phyloP scores from a whole-genome alignment of 257 asterid species.

The Solanum clarkiae region DNA sequence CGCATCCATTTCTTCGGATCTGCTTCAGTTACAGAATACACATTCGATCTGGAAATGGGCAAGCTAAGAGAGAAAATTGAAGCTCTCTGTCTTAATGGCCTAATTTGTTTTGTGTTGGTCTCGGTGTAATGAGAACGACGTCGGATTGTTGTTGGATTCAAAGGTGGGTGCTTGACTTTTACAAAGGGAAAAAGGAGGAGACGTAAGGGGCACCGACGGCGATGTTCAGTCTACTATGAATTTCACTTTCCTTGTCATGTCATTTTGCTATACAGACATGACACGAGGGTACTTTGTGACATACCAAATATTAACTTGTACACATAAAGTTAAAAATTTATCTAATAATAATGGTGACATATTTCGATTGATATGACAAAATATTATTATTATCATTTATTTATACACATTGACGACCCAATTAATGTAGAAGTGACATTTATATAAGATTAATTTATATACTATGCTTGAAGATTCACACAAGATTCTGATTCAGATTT shows the following conservation, averaged over 20 bases:
- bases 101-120: background rate
- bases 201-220: background rate
- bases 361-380: too few relatives aligned
- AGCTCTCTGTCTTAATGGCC: background rate
- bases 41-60: background rate
- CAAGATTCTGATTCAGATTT: too few relatives aligned
- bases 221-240: background rate
- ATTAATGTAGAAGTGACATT: too few relatives aligned
- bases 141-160: background rate
- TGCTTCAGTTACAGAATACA: background rate
- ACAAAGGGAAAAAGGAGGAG: background rate
- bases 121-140: background rate
- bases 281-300: background rate
- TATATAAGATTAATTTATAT: too few relatives aligned
- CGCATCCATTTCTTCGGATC: conserved; percentile 45
- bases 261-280: background rate
- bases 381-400: too few relatives aligned
- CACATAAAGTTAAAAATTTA: background rate
- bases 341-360: background rate
- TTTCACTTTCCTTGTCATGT: background rate
- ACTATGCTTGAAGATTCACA: too few relatives aligned
- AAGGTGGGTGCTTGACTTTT: background rate
- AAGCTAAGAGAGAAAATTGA: background rate
- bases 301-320: background rate
- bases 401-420: too few relatives aligned